Evolutionary conservation across 2,329 filamentous ascomycete genomes (phyloP).

Genomic region (Hypoxylon sp.): DNA sequence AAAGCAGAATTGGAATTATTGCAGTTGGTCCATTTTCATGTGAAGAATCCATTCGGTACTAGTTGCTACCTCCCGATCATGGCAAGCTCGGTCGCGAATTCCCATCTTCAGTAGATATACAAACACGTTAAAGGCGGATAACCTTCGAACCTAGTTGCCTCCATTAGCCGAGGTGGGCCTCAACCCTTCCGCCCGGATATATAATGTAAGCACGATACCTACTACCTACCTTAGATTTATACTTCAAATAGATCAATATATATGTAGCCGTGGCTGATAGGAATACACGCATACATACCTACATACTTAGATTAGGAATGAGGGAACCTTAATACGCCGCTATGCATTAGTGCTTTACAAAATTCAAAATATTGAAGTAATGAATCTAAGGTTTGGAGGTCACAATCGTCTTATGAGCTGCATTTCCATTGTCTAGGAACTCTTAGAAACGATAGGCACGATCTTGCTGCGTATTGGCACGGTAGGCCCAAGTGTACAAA

Average conservation of each 20-base stretch:
- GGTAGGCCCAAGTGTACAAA: slow-evolving; percentile 7
- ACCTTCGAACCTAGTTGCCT: slow-evolving; percentile 3
- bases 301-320: not conserved
- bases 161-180: slow-evolving; percentile 24
- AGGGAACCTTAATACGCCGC: slow-evolving; percentile 24
- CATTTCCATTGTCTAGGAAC: slow-evolving; percentile 9
- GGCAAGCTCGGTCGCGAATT: slow-evolving; percentile 15
- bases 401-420: not conserved
- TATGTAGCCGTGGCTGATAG: slow-evolving; percentile 4
- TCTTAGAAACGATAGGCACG: slow-evolving; percentile 1
- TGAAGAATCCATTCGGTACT: slow-evolving; percentile 15
- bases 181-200: slow-evolving; percentile 5
- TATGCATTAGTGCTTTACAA: slow-evolving; percentile 5
- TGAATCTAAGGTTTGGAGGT: slow-evolving; percentile 1
- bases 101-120: slow-evolving; percentile 12
- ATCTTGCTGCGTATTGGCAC: not conserved
- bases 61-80: slow-evolving; percentile 9
- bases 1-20: slow-evolving; percentile 20
- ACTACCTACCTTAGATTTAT: not conserved
- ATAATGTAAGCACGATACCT: not conserved
- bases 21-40: slow-evolving; percentile 15
- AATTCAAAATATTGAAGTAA: not conserved
- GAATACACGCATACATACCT: not conserved
- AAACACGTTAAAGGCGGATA: slow-evolving; percentile 14
- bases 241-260: slow-evolving; percentile 1